These are phyloP conservation scores for Claviceps pazoutovae DNA, from an alignment of 2,329 filamentous ascomycete genomes.

Conservation along the genomic window DNA sequence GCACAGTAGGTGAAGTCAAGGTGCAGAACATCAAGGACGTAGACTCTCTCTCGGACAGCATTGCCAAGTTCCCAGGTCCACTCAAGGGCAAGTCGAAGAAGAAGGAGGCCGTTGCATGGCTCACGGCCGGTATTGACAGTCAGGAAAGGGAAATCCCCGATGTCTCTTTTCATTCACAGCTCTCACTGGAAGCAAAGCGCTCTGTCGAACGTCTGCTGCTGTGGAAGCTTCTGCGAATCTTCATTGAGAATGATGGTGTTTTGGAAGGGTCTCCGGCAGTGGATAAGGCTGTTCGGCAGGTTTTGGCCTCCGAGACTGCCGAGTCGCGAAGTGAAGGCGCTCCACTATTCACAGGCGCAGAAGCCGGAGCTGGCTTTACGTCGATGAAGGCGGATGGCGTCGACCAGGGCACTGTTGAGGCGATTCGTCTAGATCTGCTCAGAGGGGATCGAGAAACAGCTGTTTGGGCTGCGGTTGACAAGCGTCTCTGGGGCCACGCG, in stretches of 20 bases:
- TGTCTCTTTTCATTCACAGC: conserved; percentile 32
- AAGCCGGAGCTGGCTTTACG: conserved; percentile 15
- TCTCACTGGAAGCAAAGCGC: conserved; percentile 52
- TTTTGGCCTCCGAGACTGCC: conserved; percentile 50
- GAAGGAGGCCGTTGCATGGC: conserved; percentile 78
- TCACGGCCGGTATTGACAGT: conserved; percentile 58
- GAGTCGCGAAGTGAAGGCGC: conserved; percentile 2
- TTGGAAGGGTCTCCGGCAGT: conserved; percentile 61
- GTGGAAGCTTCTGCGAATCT: conserved; percentile 71
- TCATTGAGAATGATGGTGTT: conserved; percentile 76
- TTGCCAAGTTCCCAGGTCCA: conserved; percentile 79
- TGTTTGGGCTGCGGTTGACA: conserved; percentile 86
- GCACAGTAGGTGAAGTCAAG: conserved; percentile 69
- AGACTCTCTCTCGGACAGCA: conserved; percentile 53
- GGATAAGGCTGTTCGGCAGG: conserved; percentile 58
- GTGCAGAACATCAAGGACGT: conserved; percentile 63
- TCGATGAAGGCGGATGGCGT: conserved; percentile 48
- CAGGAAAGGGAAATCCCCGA: conserved; percentile 49
- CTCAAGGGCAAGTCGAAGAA: conserved; percentile 85
- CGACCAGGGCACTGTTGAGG: conserved; percentile 55
- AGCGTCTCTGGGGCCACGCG: conserved; percentile 89
- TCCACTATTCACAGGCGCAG: conserved; percentile 13
- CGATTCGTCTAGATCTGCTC: conserved; percentile 59
- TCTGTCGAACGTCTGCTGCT: conserved; percentile 67
- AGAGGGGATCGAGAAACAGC: conserved; percentile 79